Percentiles rank a stretch among this genome's conserved stretches.
These are phyloP conservation scores for sunflower (Helianthus annuus) DNA, from an alignment of 129 eudicot genomes.

Conservation along the genomic window HanXRQr2.0-SUNRISE NC_035445.2:74808841-74809340, in stretches of 20 bases:
- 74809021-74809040: neutral
- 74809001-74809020: conserved; percentile 1
- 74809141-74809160: too few species aligned
- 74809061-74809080: too few species aligned
- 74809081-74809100: too few species aligned
- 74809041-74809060: too few species aligned
- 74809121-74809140: too few species aligned
- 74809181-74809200: neutral
- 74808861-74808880: neutral
- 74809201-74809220: neutral
- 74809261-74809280: conserved; percentile 15
- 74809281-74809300: conserved; percentile 29
- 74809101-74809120: too few species aligned
- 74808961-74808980: conserved; percentile 34
- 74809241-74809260: neutral
- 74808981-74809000: conserved; percentile 21
- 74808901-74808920: neutral
- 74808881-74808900: neutral
- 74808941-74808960: conserved; percentile 35
- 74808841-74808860: conserved; percentile 12
- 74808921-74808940: neutral
- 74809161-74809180: too few species aligned
- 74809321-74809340: conserved; percentile 36
- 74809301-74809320: conserved; percentile 40
- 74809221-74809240: conserved; percentile 2